phyloP scores from a whole-genome alignment of 192 early-diverging fungal species.

The Neocallimastix lanati region DNA sequence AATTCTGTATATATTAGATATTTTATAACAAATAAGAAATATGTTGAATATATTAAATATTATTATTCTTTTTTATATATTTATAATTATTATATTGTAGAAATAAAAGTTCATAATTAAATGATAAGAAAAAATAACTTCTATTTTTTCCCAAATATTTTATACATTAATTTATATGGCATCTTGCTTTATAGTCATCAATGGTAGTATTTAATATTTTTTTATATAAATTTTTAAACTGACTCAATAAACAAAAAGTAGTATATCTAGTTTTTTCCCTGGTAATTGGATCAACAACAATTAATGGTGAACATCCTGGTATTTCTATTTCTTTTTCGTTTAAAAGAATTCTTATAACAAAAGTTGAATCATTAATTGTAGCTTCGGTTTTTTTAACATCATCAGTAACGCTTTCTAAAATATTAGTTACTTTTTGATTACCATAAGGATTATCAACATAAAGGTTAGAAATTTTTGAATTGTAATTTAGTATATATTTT shows the following conservation, averaged over 20 bases:
- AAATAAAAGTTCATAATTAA: too few relatives aligned
- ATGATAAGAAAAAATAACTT: too few relatives aligned
- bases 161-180: not conserved
- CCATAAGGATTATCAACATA: not conserved
- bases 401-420: not conserved
- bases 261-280: not conserved
- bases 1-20: too few relatives aligned
- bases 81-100: too few relatives aligned
- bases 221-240: not conserved
- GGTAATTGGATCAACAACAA: not conserved
- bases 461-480: not conserved
- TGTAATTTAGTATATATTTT: not conserved
- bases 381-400: too few relatives aligned
- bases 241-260: not conserved
- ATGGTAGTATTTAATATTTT: not conserved
- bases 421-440: not conserved
- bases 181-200: not conserved
- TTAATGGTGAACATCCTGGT: not conserved
- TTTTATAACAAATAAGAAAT: too few relatives aligned
- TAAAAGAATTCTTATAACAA: not conserved
- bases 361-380: not conserved
- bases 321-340: not conserved
- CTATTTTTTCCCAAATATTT: too few relatives aligned
- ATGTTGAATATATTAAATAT: too few relatives aligned
- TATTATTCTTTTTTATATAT: too few relatives aligned